Base-by-base conservation (phyloP, 202 grass and related monocot species). In the Tripidium arundinaceum region DNA sequence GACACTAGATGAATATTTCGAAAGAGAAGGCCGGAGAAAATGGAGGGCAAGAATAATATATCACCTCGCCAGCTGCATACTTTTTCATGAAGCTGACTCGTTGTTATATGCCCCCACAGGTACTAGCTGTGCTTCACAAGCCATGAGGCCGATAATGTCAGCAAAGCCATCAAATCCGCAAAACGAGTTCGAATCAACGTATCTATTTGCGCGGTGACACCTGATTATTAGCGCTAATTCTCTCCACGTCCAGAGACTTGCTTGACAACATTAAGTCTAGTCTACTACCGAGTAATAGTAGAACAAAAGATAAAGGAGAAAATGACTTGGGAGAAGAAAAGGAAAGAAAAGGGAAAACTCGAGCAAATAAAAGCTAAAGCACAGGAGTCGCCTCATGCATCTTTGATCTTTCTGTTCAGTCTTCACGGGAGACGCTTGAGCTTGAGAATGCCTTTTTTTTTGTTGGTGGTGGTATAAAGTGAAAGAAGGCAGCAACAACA, bases 351-450 rank as follows among this genome's bases (percentile, higher is more conserved):
- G 7, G 52, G n/a, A 24, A 52, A 39, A 9, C 9, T 41, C 10
- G 0, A 70, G 40, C 7, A 0, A 67, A 50, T 49, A 49, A 83
- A 85, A 76, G 81, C 86, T 46, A 84, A 76, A 76, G 76, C 33
- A 65, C 21, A 45, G 13, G 62, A 52, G 10, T 34, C 52, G 68
- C 49, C 68, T 43, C 75, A 4, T 45, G 13, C 12, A 15, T 16
- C 4, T 6, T n/a, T n/a, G n/a, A 54, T 70, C 75, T 80, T 41
- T 55, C 62, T 18, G 18, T 62, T 62, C 76, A 70, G 54, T 45
- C 38, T 36, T 84, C 81, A 84, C 70, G 55, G 42, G 62, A 68
- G 11, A 12, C 36, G 63, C 31, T 66, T 52, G 58, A 65, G 40
- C 41, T 47, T 0, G 68, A 28, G 24, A 6, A 61, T 13, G 2